Percentiles rank a stretch among this genome's conserved stretches.
phyloP scores from a whole-genome alignment of 768 basidiomycete species.

The Termitomyces bulborhizus region DNA sequence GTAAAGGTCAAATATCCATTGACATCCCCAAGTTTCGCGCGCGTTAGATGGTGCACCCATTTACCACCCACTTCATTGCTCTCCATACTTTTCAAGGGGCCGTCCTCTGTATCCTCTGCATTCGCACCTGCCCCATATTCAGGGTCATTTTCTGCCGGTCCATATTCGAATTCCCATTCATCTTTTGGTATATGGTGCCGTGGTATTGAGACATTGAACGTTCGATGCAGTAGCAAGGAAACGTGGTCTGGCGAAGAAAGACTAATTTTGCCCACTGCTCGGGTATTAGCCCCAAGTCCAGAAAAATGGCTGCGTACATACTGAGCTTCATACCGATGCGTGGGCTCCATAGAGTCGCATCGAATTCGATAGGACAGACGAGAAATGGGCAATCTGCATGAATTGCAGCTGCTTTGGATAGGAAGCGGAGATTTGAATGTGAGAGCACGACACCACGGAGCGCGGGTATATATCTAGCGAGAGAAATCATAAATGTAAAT shows the following conservation, averaged over 20 bases:
- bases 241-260: slow-evolving; percentile 91
- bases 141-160: slow-evolving; percentile 74
- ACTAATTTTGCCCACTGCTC: slow-evolving; percentile 75
- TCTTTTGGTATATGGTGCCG: slow-evolving; percentile 82
- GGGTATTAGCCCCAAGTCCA: slow-evolving; percentile 1
- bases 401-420: slow-evolving; percentile 57
- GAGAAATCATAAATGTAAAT: not conserved
- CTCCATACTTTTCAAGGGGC: slow-evolving; percentile 19
- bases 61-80: slow-evolving; percentile 48
- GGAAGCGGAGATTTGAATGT: slow-evolving; percentile 72
- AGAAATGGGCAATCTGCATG: slow-evolving; percentile 83
- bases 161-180: slow-evolving; percentile 83
- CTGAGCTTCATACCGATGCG: slow-evolving; percentile 75
- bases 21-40: slow-evolving; percentile 59
- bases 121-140: slow-evolving; percentile 46
- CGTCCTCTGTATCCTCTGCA: slow-evolving; percentile 18
- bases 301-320: slow-evolving; percentile 25
- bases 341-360: slow-evolving; percentile 88
- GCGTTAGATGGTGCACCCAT: slow-evolving; percentile 76
- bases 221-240: slow-evolving; percentile 82
- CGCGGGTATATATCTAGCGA: slow-evolving; percentile 76
- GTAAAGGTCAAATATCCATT: slow-evolving; percentile 74
- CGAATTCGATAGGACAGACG: slow-evolving; percentile 67
- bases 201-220: slow-evolving; percentile 95
- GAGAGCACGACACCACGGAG: slow-evolving; percentile 82